phyloP scores from a whole-genome alignment of 176 grass and related monocot species.

The Oryza rufipogon region DNA sequence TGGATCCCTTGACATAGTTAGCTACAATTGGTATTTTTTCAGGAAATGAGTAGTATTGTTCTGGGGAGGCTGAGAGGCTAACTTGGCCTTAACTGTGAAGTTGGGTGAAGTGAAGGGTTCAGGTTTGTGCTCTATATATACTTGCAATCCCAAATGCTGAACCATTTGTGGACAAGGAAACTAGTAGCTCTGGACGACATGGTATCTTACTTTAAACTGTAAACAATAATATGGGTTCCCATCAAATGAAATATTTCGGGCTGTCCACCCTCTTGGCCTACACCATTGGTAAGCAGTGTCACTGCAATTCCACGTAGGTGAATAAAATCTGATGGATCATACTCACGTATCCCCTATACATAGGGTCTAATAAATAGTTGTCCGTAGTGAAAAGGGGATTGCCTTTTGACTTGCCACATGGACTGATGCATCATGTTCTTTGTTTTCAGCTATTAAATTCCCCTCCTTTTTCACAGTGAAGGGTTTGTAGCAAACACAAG shows the following conservation, averaged over 20 bases:
- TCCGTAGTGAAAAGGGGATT: conserved; percentile 46
- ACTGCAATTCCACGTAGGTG: conserved; percentile 58
- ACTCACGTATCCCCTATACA: conserved; percentile 80
- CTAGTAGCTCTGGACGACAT: conserved; percentile 42
- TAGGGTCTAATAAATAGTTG: conserved; percentile 61
- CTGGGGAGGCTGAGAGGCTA: conserved; percentile 40
- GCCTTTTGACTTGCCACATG: conserved; percentile 67
- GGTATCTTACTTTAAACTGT: conserved; percentile 55
- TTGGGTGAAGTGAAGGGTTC: conserved; percentile 55
- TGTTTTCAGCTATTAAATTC: conserved; percentile 4
- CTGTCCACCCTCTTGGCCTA: conserved; percentile 54
- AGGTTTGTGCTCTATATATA: conserved; percentile 74
- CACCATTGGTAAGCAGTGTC: conserved; percentile 52
- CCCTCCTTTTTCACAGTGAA: conserved; percentile 10
- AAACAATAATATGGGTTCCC: conserved; percentile 60
- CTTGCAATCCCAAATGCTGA: conserved; percentile 45
- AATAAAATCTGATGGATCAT: conserved; percentile 79
- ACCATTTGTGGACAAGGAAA: conserved; percentile 37
- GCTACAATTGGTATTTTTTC: conserved; percentile 29
- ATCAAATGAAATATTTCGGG: conserved; percentile 65
- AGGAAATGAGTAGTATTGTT: conserved; percentile 28
- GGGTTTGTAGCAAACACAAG: conserved; percentile 21
- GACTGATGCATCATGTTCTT: conserved; percentile 36
- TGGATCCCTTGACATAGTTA: conserved; percentile 88
- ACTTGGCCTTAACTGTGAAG: conserved; percentile 47